Evolutionary conservation across 1,284 basidiomycete genomes (phyloP).

Genomic region (Heterobasidion irregulare): DNA sequence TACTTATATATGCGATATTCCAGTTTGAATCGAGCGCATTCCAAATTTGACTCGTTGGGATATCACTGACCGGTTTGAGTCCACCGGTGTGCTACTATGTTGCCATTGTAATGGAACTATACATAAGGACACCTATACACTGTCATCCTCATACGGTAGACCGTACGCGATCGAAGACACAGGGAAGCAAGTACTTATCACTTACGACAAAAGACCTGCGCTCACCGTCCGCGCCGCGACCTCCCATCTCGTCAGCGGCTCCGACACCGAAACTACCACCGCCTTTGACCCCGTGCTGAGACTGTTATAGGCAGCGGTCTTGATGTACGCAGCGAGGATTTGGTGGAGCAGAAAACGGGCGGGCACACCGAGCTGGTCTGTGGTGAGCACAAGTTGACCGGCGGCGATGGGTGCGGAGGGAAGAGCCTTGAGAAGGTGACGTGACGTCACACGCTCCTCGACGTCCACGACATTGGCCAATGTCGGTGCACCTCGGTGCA

Average conservation of each 20-base stretch:
- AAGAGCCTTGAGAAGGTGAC: too few species aligned
- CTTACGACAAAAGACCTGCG: conserved; percentile 1
- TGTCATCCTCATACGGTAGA: conserved; percentile 7
- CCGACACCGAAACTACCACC: conserved; percentile 50
- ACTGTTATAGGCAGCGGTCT: conserved; percentile 14
- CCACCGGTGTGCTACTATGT: too few species aligned
- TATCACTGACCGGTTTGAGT: too few species aligned
- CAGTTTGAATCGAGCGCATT: too few species aligned
- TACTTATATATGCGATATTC: too few species aligned
- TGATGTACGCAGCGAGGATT: conserved; percentile 41
- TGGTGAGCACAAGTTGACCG: conserved; percentile 44
- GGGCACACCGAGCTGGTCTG: conserved; percentile 58
- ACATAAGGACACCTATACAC: too few species aligned
- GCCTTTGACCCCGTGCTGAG: conserved; percentile 25
- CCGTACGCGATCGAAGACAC: conserved; percentile 24
- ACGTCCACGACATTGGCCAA: too few species aligned
- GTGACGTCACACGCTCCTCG: too few species aligned
- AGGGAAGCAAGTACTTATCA: conserved; percentile 12
- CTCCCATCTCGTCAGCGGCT: conserved; percentile 50
- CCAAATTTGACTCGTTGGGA: too few species aligned
- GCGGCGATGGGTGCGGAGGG: conserved; percentile 10
- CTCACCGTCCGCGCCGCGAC: conserved; percentile 53
- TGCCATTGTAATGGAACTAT: too few species aligned
- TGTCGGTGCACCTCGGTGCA: too few species aligned
- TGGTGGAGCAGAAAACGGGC: conserved; percentile 60